Conservation (phyloP, 805 yeast genomes). For the Lachancea kluyveri region DNA sequence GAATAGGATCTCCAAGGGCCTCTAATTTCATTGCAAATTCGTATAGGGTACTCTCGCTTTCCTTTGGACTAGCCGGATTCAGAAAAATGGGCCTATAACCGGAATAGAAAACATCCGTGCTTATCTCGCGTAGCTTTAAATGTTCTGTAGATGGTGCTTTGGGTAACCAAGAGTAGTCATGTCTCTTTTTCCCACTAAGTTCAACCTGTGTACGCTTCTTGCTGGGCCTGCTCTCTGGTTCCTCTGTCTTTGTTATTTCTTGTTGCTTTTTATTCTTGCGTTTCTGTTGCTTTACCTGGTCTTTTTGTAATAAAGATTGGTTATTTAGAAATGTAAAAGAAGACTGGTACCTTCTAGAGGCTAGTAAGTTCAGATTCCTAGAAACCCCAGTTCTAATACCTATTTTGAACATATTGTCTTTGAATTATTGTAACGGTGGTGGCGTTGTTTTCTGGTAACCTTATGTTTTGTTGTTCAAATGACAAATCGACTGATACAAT, state of each 20-base stretch:
- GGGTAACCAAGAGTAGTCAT: slow-evolving; percentile 27
- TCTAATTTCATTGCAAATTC: slow-evolving; percentile 28
- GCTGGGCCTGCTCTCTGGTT: slow-evolving; percentile 4
- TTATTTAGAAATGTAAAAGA: slow-evolving; percentile 22
- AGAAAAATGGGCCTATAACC: slow-evolving; percentile 29
- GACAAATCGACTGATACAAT: too few species aligned
- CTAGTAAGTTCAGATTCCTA: too few species aligned
- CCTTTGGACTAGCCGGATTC: slow-evolving; percentile 10
- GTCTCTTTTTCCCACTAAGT: slow-evolving; percentile 1
- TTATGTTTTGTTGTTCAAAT: too few species aligned
- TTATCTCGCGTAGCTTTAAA: slow-evolving; percentile 20
- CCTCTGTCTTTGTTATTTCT: slow-evolving; percentile 11
- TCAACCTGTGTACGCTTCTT: slow-evolving; percentile 3
- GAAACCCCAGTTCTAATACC: too few species aligned
- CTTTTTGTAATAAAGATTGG: slow-evolving; percentile 15
- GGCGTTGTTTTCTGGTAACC: too few species aligned
- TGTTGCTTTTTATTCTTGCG: slow-evolving; percentile 4
- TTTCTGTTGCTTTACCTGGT: slow-evolving; percentile 11
- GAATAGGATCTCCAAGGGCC: slow-evolving; percentile 22
- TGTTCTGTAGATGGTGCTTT: slow-evolving; percentile 24
- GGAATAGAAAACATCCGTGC: slow-evolving; percentile 21
- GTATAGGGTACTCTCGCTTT: slow-evolving; percentile 19
- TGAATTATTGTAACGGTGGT: too few species aligned
- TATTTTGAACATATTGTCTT: too few species aligned
- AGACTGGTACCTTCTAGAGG: slow-evolving; percentile 19